Base-by-base conservation (phyloP, 225 moss, liverwort and hornwort genomes). In the Pleurozium schreberi region DNA sequence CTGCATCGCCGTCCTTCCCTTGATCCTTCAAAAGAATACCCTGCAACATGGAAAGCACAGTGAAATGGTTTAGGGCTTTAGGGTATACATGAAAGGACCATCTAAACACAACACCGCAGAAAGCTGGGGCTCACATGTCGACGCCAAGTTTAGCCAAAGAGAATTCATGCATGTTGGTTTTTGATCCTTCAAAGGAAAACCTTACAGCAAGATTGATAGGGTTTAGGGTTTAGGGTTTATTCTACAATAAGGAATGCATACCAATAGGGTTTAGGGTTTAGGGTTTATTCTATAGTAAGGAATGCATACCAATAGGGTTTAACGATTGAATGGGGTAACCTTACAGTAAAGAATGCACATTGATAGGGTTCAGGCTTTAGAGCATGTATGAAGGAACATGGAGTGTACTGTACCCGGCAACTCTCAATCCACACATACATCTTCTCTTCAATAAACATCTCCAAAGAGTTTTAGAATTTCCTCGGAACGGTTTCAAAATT, bases 11-110 rank as follows among this genome's bases (percentile, higher is more conserved):
- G 80, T 34, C 42, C 89, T 92, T 97, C 86, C 95, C 97, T 95
- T 97, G 97, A 50, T 95, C 96, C 89, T 97, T 97, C 71, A 99
- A 83, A 66, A 99, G 87, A 84, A 99, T 96, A 34, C 93, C 98
- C 98, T 98, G 93, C 70, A 88, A 64, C 28, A 88, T 70, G 31
- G 22, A 80, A 58, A 23, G 60, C 49, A 81, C 30, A 53, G 18
- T 58, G 68, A 89, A 26, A 81, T 38, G 74, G 50, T 22, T 63
- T 58, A 55, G 26, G 57, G 43, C 8, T 57, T n/a, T 55, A 5
- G 42, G 49, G 71, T 17, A 40, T 4, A 71, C 31, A 20, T 45
- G 83, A 23, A 70, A 58, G 47, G 81, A 71, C 81, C 81, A 74
- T 57, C 67, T n/a, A 13, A 75, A 2, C 50, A 49, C 78, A 59